Base-by-base conservation (phyloP, 176 grass and related monocot species). In the Tillandsia leiboldiana region DNA sequence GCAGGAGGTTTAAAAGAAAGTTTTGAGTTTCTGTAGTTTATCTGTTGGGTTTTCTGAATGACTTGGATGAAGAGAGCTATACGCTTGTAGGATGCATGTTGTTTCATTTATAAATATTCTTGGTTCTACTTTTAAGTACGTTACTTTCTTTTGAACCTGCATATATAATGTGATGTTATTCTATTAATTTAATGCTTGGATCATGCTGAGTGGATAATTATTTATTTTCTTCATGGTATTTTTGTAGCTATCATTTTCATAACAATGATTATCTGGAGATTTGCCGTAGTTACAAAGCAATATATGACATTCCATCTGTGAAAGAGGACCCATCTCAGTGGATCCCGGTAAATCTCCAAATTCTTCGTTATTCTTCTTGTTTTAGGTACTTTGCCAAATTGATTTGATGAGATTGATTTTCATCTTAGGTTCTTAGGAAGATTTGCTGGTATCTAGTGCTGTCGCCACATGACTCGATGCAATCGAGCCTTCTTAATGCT, bases 231-330 rank as follows among this genome's bases (percentile, higher is more conserved):
- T 42, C 3, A 42, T 42, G 33, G 33, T 42, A 7, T 72, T 6
- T 49, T 71, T 79, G 33, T 81, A 97, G 94, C 10, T 93, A 97
- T 69, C 85, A 93, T 61, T 81, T 69, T 2, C 84, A 93, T 81
- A 84, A 87, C 71, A 90, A 93, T 90, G 94, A 93, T 52, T 97
- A 97, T 74, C 56, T 97, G 51, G 94, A 97, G 72, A 97, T 97
- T 72, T 90, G 77, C 72, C 89, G 89, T 49, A 83, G 89, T 72
- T 97, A 93, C 89, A 97, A 97, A 68, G 80, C 86, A 2, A 93
- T 93, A 22, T 97, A 97, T 73, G 94, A 90, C 29, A 93, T 97
- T 78, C 89, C 94, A 72, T 86, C 89, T 24, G 67, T 93, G 67
- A 93, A 97, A 72, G 87, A 90, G 72, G 89, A 97, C 64, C 82